phyloP scores from a whole-genome alignment of 129 eudicot species.

The Oenanthe sinensis region DNA sequence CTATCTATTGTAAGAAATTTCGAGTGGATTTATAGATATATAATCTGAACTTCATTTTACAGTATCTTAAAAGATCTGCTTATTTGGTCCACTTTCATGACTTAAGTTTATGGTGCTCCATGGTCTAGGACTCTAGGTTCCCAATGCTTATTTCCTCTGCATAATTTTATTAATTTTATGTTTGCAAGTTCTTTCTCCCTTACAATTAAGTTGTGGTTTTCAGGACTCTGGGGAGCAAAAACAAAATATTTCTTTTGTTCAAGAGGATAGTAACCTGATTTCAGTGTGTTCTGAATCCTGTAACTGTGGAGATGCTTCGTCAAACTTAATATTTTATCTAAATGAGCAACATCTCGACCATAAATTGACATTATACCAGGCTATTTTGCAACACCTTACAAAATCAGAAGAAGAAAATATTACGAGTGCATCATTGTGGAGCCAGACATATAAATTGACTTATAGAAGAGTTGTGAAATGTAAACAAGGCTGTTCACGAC shows the following conservation, averaged over 20 bases:
- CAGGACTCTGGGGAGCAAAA: slow-evolving; percentile 46
- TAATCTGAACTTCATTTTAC: background rate
- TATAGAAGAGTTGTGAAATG: slow-evolving; percentile 29
- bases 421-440: slow-evolving; percentile 45
- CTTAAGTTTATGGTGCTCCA: background rate
- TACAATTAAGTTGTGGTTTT: slow-evolving; percentile 9
- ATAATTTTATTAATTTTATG: background rate
- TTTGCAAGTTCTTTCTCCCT: background rate
- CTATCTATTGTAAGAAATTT: background rate
- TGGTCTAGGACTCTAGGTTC: background rate
- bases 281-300: slow-evolving; percentile 23
- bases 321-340: slow-evolving; percentile 50
- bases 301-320: slow-evolving; percentile 22
- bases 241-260: slow-evolving; percentile 14
- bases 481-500: slow-evolving; percentile 14
- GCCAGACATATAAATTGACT: slow-evolving; percentile 48
- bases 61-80: background rate
- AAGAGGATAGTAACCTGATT: slow-evolving; percentile 26
- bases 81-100: background rate
- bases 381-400: slow-evolving; percentile 40
- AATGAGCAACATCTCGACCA: slow-evolving; percentile 51
- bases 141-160: background rate
- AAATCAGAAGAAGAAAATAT: slow-evolving; percentile 35
- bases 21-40: background rate
- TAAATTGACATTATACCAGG: slow-evolving; percentile 57